Percentiles rank a stretch among this genome's conserved stretches.
Evolutionary conservation across 148 eudicot genomes (phyloP).

Genomic region (Polygonum aviculare): DNA sequence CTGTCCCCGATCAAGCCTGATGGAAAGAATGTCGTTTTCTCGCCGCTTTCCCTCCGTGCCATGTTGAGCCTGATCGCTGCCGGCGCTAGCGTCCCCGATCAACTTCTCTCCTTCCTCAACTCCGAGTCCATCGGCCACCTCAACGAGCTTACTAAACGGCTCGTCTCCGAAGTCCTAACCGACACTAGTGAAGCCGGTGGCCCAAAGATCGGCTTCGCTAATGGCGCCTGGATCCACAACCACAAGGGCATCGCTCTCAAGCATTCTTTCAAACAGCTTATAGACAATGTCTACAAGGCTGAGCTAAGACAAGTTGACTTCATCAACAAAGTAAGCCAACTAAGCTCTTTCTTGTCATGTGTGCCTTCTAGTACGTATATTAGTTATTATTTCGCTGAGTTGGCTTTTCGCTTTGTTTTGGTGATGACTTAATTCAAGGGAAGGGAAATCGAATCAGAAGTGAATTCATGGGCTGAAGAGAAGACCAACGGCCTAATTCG

Average conservation of each 20-base stretch:
- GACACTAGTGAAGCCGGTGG: conserved; percentile 44
- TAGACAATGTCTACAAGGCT: neutral
- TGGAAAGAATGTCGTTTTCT: conserved; percentile 47
- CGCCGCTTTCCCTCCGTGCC: conserved; percentile 62
- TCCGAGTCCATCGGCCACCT: conserved; percentile 41
- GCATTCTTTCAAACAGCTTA: conserved; percentile 1
- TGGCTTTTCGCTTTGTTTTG: neutral
- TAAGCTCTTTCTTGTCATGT: neutral
- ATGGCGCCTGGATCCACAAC: conserved; percentile 1
- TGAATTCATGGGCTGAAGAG: conserved; percentile 5
- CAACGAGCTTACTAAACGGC: conserved; percentile 45
- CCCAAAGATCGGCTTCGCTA: conserved; percentile 36
- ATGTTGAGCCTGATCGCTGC: conserved; percentile 54
- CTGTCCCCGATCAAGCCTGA: conserved; percentile 17
- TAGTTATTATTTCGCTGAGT: neutral
- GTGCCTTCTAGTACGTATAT: neutral
- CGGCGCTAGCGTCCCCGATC: conserved; percentile 51
- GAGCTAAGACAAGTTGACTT: neutral
- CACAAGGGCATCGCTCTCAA: neutral
- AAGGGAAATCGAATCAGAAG: neutral
- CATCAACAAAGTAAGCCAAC: neutral
- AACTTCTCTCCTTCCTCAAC: conserved; percentile 45
- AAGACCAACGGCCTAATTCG: conserved; percentile 48
- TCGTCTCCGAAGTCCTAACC: conserved; percentile 43
- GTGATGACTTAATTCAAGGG: neutral